Conservation (phyloP, 805 yeast species). For the Metschnikowia lochheadii region DNA sequence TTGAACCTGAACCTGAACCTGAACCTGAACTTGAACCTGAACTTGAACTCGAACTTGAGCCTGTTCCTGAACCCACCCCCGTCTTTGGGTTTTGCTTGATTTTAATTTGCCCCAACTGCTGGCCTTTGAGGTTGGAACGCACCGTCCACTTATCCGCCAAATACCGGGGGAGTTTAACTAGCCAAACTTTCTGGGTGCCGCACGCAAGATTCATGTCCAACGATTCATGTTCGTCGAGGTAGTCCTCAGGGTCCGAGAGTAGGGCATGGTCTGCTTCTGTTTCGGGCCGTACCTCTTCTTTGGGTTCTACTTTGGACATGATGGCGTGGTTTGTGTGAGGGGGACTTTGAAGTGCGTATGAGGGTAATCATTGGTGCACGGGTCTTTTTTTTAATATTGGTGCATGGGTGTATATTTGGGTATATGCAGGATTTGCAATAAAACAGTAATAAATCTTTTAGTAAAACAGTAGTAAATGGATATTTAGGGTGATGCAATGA, state of each 20-base stretch:
- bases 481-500: no score
- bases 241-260: constrained; percentile 42
- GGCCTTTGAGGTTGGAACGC: constrained; percentile 57
- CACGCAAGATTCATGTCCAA: constrained; percentile 68
- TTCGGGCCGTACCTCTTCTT: constrained; percentile 7
- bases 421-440: no score
- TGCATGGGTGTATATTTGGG: not conserved
- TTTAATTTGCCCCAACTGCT: constrained; percentile 74
- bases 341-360: no score
- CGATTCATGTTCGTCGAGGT: constrained; percentile 56
- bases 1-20: no score
- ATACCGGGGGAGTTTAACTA: constrained; percentile 85
- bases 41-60: no score
- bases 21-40: no score
- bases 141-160: constrained; percentile 78
- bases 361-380: not conserved
- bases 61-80: no score
- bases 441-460: no score
- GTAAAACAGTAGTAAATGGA: no score
- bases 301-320: constrained; percentile 5
- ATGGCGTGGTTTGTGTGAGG: not conserved
- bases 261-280: constrained; percentile 28
- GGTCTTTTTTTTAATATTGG: not conserved
- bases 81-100: constrained; percentile 49
- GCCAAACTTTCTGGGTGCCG: constrained; percentile 78